phyloP scores from a whole-genome alignment of 2,329 filamentous ascomycete genomes.

The Ophiostoma tasmaniense region DNA sequence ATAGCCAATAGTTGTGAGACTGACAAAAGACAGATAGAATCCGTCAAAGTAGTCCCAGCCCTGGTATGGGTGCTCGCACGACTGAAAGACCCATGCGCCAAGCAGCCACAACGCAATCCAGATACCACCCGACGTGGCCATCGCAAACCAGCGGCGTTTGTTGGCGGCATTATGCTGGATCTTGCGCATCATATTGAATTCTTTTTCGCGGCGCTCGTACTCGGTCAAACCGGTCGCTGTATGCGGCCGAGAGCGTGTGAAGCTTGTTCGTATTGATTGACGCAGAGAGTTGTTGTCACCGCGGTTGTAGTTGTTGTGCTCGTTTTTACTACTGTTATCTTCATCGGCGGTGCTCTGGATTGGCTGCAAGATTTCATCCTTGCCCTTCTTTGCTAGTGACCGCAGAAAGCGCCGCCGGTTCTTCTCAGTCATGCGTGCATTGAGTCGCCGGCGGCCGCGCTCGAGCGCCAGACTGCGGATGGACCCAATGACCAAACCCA shows the following conservation, averaged over 20 bases:
- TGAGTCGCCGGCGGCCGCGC: slow-evolving; percentile 45
- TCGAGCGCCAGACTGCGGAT: slow-evolving; percentile 51
- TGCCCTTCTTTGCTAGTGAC: slow-evolving; percentile 37
- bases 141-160: slow-evolving; percentile 65
- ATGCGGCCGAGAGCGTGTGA: slow-evolving; percentile 10
- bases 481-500: slow-evolving; percentile 38
- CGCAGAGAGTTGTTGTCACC: neutral
- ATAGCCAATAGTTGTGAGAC: slow-evolving; percentile 78
- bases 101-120: slow-evolving; percentile 73
- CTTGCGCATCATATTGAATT: slow-evolving; percentile 72
- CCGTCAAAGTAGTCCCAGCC: slow-evolving; percentile 68
- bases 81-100: slow-evolving; percentile 65
- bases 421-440: slow-evolving; percentile 52
- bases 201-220: slow-evolving; percentile 54
- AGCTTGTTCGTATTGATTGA: slow-evolving; percentile 7
- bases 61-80: slow-evolving; percentile 45
- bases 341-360: slow-evolving; percentile 25
- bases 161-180: slow-evolving; percentile 60
- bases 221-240: slow-evolving; percentile 31
- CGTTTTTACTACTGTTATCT: too few relatives aligned
- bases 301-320: neutral
- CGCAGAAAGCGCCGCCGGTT: slow-evolving; percentile 43
- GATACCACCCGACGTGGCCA: slow-evolving; percentile 56
- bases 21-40: slow-evolving; percentile 80
- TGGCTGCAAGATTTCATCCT: slow-evolving; percentile 42